phyloP scores from a whole-genome alignment of 2,329 filamentous ascomycete genomes.

The Zelopaecilomyces penicillatus region DNA sequence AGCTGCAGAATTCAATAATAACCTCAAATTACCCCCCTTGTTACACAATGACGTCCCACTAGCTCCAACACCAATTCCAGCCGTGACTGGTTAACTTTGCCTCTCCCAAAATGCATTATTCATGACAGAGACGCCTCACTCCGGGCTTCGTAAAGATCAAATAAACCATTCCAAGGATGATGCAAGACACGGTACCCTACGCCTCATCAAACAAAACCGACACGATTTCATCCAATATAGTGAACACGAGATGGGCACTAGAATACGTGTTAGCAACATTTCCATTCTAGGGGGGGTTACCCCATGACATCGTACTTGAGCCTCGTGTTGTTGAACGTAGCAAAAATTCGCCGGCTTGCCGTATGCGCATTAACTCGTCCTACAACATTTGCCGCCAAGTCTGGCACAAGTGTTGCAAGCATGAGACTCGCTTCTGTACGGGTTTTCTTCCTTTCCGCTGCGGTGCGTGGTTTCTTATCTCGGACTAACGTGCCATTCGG shows the following conservation, averaged over 20 bases:
- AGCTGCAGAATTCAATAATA: no score
- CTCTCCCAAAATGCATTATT: no score
- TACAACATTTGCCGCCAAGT: constrained; percentile 87
- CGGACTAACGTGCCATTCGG: constrained; percentile 54
- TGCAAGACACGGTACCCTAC: constrained; percentile 7
- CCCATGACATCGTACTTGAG: constrained; percentile 60
- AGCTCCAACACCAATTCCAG: no score
- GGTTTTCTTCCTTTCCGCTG: constrained; percentile 68
- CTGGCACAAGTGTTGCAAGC: constrained; percentile 81
- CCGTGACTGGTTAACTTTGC: no score
- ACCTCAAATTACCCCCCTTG: no score
- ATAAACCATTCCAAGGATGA: not conserved
- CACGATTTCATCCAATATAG: constrained; percentile 62
- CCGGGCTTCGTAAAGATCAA: not conserved
- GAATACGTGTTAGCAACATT: constrained; percentile 13
- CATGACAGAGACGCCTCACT: no score
- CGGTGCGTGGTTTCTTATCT: constrained; percentile 48
- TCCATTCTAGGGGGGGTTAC: constrained; percentile 2
- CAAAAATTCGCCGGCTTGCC: constrained; percentile 81
- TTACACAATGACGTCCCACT: no score
- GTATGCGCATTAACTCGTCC: constrained; percentile 85
- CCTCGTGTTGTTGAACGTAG: constrained; percentile 81
- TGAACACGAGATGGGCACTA: constrained; percentile 61
- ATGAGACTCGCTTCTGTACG: constrained; percentile 82
- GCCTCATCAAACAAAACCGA: constrained; percentile 51